These are phyloP conservation scores for Taphrina sp. DNA, from an alignment of 1,139 yeast genomes.

Conservation along the genomic window DNA sequence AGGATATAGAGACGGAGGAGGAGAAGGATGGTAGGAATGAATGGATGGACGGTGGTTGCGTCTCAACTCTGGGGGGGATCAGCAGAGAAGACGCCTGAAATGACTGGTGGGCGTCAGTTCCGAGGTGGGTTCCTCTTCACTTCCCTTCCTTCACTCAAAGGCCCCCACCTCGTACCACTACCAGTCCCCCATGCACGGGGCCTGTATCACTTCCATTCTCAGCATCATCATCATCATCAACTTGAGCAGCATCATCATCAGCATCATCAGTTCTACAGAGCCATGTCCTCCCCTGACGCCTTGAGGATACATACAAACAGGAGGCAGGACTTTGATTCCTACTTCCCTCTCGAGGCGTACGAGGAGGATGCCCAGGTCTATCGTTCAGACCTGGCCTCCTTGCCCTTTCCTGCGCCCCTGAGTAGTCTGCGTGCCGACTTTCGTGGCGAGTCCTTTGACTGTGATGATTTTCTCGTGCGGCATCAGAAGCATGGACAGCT, in stretches of 20 bases:
- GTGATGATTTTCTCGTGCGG: conserved; percentile 18
- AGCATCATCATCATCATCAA: too few relatives aligned
- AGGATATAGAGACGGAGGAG: conserved; percentile 22
- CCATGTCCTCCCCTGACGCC: too few relatives aligned
- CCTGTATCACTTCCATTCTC: too few relatives aligned
- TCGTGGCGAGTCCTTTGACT: conserved; percentile 13
- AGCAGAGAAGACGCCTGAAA: too few relatives aligned
- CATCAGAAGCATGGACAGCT: conserved; percentile 28
- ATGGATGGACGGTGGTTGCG: neutral
- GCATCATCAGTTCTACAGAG: too few relatives aligned
- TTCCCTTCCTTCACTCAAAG: too few relatives aligned
- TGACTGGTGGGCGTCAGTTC: too few relatives aligned
- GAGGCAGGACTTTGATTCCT: conserved; percentile 13
- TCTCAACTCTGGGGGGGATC: neutral
- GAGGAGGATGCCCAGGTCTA: neutral
- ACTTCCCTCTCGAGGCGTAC: conserved; percentile 5
- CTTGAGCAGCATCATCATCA: too few relatives aligned
- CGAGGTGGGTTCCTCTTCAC: too few relatives aligned
- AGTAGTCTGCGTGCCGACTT: conserved; percentile 12
- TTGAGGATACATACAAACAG: neutral
- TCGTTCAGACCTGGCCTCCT: conserved; percentile 17
- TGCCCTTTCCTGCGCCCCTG: conserved; percentile 29
- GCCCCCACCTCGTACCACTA: too few relatives aligned
- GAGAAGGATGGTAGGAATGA: conserved; percentile 34
- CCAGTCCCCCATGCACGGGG: too few relatives aligned